Conservation (phyloP, 2,329 filamentous ascomycete species). For the Paracorniculantispora psalliotae region DNA sequence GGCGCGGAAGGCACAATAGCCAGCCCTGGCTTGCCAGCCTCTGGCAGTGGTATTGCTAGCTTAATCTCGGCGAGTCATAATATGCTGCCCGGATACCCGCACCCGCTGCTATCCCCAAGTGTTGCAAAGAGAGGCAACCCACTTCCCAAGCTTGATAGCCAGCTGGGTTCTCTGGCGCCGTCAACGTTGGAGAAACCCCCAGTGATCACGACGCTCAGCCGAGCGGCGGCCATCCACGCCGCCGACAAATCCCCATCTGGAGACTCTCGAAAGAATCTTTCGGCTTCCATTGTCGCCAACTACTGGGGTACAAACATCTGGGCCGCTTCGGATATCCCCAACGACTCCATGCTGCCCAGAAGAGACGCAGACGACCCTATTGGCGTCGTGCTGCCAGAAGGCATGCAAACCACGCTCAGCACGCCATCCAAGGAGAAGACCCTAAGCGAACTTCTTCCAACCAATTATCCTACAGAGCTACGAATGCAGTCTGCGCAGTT, state of each 20-base stretch:
- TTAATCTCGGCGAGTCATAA: conserved; percentile 81
- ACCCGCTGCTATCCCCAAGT: conserved; percentile 25
- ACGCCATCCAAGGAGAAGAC: conserved; percentile 27
- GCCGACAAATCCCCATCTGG: conserved; percentile 66
- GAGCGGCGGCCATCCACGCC: conserved; percentile 74
- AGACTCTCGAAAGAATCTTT: conserved; percentile 66
- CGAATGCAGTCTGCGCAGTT: conserved; percentile 91
- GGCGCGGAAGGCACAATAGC: conserved; percentile 30
- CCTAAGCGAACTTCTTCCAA: conserved; percentile 56
- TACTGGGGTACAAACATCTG: conserved; percentile 89
- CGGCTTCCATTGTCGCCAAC: conserved; percentile 84
- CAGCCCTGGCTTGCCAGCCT: conserved; percentile 33
- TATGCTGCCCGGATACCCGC: conserved; percentile 59
- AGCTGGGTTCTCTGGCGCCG: conserved; percentile 67
- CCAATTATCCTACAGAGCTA: conserved; percentile 75
- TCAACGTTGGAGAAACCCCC: conserved; percentile 78
- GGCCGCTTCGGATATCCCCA: conserved; percentile 33
- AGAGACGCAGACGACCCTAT: conserved; percentile 36
- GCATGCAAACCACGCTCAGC: conserved; percentile 25
- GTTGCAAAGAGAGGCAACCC: conserved; percentile 25
- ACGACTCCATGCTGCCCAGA: conserved; percentile 28
- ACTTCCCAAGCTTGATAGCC: conserved; percentile 39
- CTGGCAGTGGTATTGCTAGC: conserved; percentile 68
- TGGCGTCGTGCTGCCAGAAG: conserved; percentile 34
- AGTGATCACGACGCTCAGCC: conserved; percentile 78